Base-by-base conservation (phyloP, 148 eudicot genomes). In the Salicornia ramosissima region DNA sequence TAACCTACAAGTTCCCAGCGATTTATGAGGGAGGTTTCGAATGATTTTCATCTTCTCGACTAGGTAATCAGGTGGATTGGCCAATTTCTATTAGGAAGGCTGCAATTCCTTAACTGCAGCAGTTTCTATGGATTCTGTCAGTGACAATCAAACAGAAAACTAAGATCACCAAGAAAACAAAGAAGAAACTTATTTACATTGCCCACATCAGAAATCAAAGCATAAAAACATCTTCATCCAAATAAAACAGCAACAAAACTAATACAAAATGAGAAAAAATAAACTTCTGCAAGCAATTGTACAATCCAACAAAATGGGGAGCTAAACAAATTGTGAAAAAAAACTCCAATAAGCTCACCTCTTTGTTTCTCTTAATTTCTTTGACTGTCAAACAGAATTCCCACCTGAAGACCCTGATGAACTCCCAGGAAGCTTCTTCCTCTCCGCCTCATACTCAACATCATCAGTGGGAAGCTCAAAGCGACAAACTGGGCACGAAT, bases 401-500 rank as follows among this genome's bases (percentile, higher is more conserved):
- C 63, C 82, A 49, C 43, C 72, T 29, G 75, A 55, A 33, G 81
- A 45, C 26, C 66, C 74, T 14, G 70, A 68, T 49, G 71, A 67
- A 58, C 26, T 22, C 7, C 74, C 68, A 11, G 60, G 12, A 13
- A 31, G 21, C 25, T 77, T 78, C 84, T 76, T 86, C 80, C 78
- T 85, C 54, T 86, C 87, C 77, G 85, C 85, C 72, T 92, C 97
- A 24, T 93, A 93, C 70, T 93, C 98, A 0, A 74, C 45, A 79
- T 93, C 98, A 77, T 90, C 96, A 0, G 96, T 93, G 1, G 85
- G 84, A 79, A 93, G 31, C 86, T 93, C 98, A 65, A 82, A 90
- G 75, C 98, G 81, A 66, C 98, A 93, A 8, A 93, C 91, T 1
- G 98, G 98, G 34, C 98, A 93, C 11, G 94, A 79, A 68, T 93